phyloP scores from a whole-genome alignment of 2,329 filamentous ascomycete species.

The Botrytis elliptica region DNA sequence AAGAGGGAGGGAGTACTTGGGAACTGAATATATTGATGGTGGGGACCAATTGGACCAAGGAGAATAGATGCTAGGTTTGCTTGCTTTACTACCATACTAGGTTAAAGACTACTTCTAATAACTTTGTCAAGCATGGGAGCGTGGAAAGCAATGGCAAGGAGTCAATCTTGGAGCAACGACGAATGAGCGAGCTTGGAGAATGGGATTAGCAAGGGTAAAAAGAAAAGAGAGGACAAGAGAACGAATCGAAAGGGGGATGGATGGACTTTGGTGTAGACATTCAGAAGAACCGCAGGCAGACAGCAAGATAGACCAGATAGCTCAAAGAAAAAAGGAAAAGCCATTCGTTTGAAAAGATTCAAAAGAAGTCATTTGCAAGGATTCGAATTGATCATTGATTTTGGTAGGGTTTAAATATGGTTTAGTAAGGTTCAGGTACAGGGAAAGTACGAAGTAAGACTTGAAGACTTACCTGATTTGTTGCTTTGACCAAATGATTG shows the following conservation, averaged over 20 bases:
- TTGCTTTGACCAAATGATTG: constrained; percentile 12
- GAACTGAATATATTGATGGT: constrained; percentile 14
- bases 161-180: neutral
- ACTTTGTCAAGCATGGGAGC: constrained; percentile 1
- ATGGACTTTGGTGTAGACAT: neutral
- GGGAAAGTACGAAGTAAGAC: constrained; percentile 11
- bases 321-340: neutral
- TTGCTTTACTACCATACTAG: constrained; percentile 13
- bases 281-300: constrained; percentile 6
- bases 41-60: constrained; percentile 10
- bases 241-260: neutral
- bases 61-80: constrained; percentile 9
- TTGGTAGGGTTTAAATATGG: constrained; percentile 3
- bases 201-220: constrained; percentile 9
- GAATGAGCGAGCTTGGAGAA: neutral
- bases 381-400: neutral
- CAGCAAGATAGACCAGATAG: neutral
- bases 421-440: constrained; percentile 11
- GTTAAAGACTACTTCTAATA: constrained; percentile 2
- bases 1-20: constrained; percentile 16
- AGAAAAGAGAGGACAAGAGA: neutral
- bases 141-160: neutral
- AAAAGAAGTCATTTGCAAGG: constrained; percentile 3
- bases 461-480: constrained; percentile 5
- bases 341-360: neutral